Conservation (phyloP, 176 grass and related monocot species). For the Zoysia pacifica region DNA sequence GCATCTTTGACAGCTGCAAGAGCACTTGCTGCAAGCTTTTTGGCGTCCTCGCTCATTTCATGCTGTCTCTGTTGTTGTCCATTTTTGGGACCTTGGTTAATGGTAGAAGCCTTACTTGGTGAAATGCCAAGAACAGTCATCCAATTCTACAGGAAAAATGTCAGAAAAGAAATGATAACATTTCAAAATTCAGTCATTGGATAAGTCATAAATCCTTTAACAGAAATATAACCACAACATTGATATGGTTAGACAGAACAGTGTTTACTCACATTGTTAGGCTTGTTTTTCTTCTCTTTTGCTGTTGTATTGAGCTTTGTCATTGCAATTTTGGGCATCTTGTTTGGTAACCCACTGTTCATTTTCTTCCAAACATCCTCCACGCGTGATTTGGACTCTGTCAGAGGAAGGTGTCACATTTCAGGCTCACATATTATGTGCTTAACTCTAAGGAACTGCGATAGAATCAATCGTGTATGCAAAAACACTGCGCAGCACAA, state of each 20-base stretch:
- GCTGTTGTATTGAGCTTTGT: conserved; percentile 49
- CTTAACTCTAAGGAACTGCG: conserved; percentile 25
- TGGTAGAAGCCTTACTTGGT: conserved; percentile 46
- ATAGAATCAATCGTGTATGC: conserved; percentile 1
- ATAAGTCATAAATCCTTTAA: neutral
- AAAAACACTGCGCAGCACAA: neutral
- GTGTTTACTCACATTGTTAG: conserved; percentile 63
- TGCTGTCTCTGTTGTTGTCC: conserved; percentile 43
- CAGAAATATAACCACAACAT: neutral
- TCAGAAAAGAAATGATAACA: neutral
- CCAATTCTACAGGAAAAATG: conserved; percentile 67
- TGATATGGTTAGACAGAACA: neutral
- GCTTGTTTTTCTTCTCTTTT: conserved; percentile 62
- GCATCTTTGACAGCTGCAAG: conserved; percentile 81
- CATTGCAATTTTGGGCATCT: conserved; percentile 61
- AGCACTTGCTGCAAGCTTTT: conserved; percentile 81
- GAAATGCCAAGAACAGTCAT: conserved; percentile 71
- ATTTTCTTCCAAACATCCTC: conserved; percentile 97
- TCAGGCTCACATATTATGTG: conserved; percentile 6
- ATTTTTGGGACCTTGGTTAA: conserved; percentile 39
- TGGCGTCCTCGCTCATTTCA: conserved; percentile 64
- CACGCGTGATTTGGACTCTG: conserved; percentile 73
- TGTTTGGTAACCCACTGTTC: conserved; percentile 75
- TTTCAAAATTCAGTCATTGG: neutral
- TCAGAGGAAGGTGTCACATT: conserved; percentile 15